These are phyloP conservation scores for Colletotrichum phormii DNA, from an alignment of 2,329 filamentous ascomycete species.

Conservation along the genomic window DNA sequence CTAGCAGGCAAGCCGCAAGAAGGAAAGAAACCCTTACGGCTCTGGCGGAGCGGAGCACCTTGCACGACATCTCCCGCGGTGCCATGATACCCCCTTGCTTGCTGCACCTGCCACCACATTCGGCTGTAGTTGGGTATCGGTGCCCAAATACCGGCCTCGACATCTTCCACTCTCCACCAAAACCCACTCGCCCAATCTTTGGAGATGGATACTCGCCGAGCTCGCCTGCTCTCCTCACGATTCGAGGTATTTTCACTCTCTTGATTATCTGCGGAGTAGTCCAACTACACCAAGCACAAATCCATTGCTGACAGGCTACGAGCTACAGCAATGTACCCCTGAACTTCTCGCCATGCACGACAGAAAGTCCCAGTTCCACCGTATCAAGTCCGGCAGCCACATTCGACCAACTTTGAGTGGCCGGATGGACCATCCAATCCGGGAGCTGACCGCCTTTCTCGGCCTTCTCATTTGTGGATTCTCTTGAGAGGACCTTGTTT, in stretches of 20 bases:
- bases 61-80: slow-evolving; percentile 34
- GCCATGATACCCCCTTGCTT: slow-evolving; percentile 24
- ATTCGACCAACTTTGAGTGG: slow-evolving; percentile 20
- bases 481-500: background rate
- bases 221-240: background rate
- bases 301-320: background rate
- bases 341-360: slow-evolving; percentile 22
- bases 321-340: background rate
- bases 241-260: slow-evolving; percentile 19
- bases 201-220: background rate
- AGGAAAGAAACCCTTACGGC: slow-evolving; percentile 5
- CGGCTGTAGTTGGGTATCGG: slow-evolving; percentile 25
- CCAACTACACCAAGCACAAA: background rate
- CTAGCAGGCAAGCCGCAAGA: background rate
- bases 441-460: slow-evolving; percentile 41
- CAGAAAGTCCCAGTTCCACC: slow-evolving; percentile 23
- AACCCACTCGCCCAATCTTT: background rate
- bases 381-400: slow-evolving; percentile 28
- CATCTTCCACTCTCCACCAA: background rate
- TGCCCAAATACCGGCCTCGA: slow-evolving; percentile 24
- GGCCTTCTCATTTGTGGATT: slow-evolving; percentile 24
- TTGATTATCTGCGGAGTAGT: background rate
- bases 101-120: slow-evolving; percentile 19
- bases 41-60: slow-evolving; percentile 24
- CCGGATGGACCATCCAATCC: slow-evolving; percentile 25